phyloP scores from a whole-genome alignment of 495 filamentous ascomycete genomes.

The Neurospora cerealis region DNA sequence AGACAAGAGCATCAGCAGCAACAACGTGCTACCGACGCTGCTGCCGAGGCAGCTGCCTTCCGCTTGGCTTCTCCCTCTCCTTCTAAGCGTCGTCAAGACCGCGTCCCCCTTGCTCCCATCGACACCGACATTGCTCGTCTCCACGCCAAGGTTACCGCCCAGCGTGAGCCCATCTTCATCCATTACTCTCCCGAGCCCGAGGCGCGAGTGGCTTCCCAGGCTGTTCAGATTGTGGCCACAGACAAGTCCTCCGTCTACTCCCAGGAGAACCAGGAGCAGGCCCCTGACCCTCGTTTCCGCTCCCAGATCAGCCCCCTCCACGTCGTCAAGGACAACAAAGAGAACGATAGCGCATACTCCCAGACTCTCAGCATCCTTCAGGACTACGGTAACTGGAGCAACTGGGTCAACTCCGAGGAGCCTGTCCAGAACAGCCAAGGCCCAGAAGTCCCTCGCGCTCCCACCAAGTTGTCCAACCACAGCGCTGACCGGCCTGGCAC shows the following conservation, averaged over 20 bases:
- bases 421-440: neutral
- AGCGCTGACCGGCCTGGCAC: neutral
- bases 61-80: neutral
- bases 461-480: neutral
- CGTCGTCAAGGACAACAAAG: slow-evolving; percentile 8
- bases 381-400: slow-evolving; percentile 12
- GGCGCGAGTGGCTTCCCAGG: neutral
- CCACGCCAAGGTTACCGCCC: neutral
- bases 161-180: neutral
- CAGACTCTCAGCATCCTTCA: slow-evolving; percentile 13
- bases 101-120: neutral
- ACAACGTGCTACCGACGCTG: neutral
- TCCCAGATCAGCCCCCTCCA: slow-evolving; percentile 16
- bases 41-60: neutral
- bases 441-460: neutral
- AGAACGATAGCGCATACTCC: neutral
- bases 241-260: slow-evolving; percentile 17
- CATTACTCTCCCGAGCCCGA: slow-evolving; percentile 1
- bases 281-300: neutral
- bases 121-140: slow-evolving; percentile 10
- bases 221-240: neutral
- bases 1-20: neutral
- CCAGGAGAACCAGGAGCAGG: slow-evolving; percentile 2
- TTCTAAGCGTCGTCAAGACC: neutral
- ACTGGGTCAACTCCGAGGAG: neutral